These are phyloP conservation scores for Gaeumannomyces sp. DNA, from an alignment of 2,329 filamentous ascomycete genomes.

Conservation along the genomic window DNA sequence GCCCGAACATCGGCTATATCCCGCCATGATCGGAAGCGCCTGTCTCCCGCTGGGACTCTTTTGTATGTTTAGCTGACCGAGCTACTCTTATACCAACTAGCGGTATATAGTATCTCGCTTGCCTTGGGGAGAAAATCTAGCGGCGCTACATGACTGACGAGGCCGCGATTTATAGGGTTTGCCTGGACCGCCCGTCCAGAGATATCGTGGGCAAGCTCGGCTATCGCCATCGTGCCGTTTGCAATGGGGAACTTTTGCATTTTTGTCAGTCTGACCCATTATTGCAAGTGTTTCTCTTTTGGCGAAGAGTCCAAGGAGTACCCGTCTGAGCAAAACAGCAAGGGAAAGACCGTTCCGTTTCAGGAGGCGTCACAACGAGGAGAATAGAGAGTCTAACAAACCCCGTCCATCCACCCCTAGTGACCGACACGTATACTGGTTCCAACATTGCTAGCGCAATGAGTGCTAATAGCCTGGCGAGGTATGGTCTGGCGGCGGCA, in stretches of 20 bases:
- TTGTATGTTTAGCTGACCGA: conserved; percentile 24
- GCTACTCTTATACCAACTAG: too few relatives aligned
- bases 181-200: conserved; percentile 45
- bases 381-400: too few relatives aligned
- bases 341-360: too few relatives aligned
- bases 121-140: background rate
- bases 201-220: conserved; percentile 44
- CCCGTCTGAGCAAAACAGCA: too few relatives aligned
- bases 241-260: conserved; percentile 55
- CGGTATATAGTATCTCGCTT: too few relatives aligned
- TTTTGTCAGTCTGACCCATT: conserved; percentile 47
- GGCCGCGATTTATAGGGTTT: conserved; percentile 29
- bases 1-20: conserved; percentile 53
- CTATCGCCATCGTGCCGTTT: conserved; percentile 47
- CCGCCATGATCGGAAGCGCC: conserved; percentile 51
- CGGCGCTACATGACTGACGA: too few relatives aligned
- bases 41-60: conserved; percentile 48
- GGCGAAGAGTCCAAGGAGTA: too few relatives aligned
- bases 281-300: conserved; percentile 19
- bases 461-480: conserved; percentile 51
- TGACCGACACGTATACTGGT: conserved; percentile 49
- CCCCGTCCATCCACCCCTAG: conserved; percentile 11
- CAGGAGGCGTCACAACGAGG: too few relatives aligned
- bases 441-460: conserved; percentile 50
- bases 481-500: conserved; percentile 48